phyloP scores from a whole-genome alignment of 2,329 filamentous ascomycete genomes.

The Didymella glomerata region DNA sequence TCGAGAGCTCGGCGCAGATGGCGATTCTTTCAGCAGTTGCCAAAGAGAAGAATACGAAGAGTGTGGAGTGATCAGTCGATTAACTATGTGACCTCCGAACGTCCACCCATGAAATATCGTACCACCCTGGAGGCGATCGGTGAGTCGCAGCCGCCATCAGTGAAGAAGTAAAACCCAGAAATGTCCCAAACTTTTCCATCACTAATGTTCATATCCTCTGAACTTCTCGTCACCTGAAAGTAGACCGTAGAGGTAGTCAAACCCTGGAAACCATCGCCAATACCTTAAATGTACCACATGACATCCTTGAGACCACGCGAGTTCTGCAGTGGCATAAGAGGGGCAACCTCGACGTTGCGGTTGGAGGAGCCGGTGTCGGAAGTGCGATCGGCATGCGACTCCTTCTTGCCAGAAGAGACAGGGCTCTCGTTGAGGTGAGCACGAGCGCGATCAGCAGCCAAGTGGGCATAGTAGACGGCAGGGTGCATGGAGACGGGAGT shows the following conservation, averaged over 20 bases:
- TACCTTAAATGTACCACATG: slow-evolving; percentile 61
- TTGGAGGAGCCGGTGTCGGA: slow-evolving; percentile 44
- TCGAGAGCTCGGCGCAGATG: no score
- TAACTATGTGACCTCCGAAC: not conserved
- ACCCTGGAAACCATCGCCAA: not conserved
- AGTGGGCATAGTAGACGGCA: slow-evolving; percentile 93
- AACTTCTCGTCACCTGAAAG: not conserved
- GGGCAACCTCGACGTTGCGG: slow-evolving; percentile 45
- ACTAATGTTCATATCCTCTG: not conserved
- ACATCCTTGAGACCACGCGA: slow-evolving; percentile 50
- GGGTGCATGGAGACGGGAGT: slow-evolving; percentile 90
- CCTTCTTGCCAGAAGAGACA: slow-evolving; percentile 52
- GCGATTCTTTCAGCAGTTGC: not conserved
- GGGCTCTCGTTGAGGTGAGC: slow-evolving; percentile 69
- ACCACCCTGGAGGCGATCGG: not conserved
- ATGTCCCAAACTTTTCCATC: not conserved
- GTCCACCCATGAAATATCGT: not conserved
- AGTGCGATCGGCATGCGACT: slow-evolving; percentile 40
- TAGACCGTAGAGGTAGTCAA: not conserved
- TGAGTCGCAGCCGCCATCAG: not conserved
- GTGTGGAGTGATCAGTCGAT: not conserved
- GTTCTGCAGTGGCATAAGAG: slow-evolving; percentile 54
- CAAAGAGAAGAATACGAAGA: not conserved
- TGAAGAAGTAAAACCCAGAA: not conserved
- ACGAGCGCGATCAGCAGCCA: slow-evolving; percentile 82